Conservation (phyloP, 768 basidiomycete species). For the Leccinum ochraceum region DNA sequence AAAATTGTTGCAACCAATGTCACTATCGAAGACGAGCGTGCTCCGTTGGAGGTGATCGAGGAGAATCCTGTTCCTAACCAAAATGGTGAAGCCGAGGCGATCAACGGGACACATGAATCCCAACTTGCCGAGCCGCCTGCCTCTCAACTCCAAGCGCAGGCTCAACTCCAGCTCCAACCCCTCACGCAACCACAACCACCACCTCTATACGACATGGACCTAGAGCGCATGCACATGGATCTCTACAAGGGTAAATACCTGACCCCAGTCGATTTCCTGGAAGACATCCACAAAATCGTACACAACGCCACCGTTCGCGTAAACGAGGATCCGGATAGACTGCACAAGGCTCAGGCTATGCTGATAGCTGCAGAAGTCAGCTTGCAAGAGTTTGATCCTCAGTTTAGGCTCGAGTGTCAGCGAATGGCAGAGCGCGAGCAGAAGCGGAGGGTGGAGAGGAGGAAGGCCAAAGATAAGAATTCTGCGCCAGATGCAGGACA, state of each 20-base stretch:
- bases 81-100: slow-evolving; percentile 35
- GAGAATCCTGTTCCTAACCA: slow-evolving; percentile 25
- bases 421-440: slow-evolving; percentile 80
- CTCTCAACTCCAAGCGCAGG: slow-evolving; percentile 37
- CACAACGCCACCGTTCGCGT: slow-evolving; percentile 64
- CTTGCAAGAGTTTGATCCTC: slow-evolving; percentile 81
- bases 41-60: slow-evolving; percentile 44
- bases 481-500: slow-evolving; percentile 22
- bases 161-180: slow-evolving; percentile 38
- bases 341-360: slow-evolving; percentile 87
- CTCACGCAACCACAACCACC: slow-evolving; percentile 41
- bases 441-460: slow-evolving; percentile 57
- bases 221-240: slow-evolving; percentile 87
- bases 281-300: slow-evolving; percentile 78
- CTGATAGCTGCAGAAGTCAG: slow-evolving; percentile 82
- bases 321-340: slow-evolving; percentile 68
- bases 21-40: slow-evolving; percentile 42
- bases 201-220: slow-evolving; percentile 80
- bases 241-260: slow-evolving; percentile 86
- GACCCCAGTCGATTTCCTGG: slow-evolving; percentile 85
- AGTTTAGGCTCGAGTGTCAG: slow-evolving; percentile 81
- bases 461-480: slow-evolving; percentile 38
- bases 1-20: slow-evolving; percentile 40
- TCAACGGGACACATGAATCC: slow-evolving; percentile 39
- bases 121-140: slow-evolving; percentile 23